Percentiles rank a stretch among this genome's conserved stretches.
Conservation (phyloP, 1,139 yeast species). For the Sugiyamaella xylanicola region DNA sequence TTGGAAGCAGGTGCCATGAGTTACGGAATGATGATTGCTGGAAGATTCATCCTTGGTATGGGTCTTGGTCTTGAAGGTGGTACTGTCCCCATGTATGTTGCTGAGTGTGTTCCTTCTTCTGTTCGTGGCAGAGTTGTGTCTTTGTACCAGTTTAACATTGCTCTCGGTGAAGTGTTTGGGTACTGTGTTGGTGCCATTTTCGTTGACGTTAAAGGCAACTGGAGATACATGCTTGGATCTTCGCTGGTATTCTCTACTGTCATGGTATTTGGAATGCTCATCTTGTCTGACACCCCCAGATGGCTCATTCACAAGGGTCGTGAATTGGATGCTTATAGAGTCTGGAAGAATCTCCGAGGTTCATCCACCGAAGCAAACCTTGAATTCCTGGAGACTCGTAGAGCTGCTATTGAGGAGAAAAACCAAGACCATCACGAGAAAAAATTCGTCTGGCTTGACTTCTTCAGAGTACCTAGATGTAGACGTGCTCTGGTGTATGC, state of each 20-base stretch:
- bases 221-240: constrained; percentile 64
- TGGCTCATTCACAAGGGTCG: constrained; percentile 66
- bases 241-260: constrained; percentile 59
- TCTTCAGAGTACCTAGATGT: constrained; percentile 55
- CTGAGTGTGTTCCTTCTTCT: constrained; percentile 58
- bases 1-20: constrained; percentile 53
- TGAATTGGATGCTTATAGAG: constrained; percentile 64
- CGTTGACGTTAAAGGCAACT: constrained; percentile 54
- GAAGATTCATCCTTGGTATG: constrained; percentile 57
- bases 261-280: constrained; percentile 51
- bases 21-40: constrained; percentile 54
- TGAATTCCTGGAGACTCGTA: constrained; percentile 55
- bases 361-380: constrained; percentile 46
- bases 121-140: constrained; percentile 60
- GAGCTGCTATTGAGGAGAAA: constrained; percentile 43
- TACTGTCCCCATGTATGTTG: constrained; percentile 58
- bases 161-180: constrained; percentile 61
- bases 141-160: constrained; percentile 58
- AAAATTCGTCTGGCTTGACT: constrained; percentile 50
- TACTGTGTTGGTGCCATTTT: constrained; percentile 60
- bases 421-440: constrained; percentile 41
- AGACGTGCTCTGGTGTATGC: constrained; percentile 61
- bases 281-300: constrained; percentile 73
- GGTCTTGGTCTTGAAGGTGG: constrained; percentile 67
- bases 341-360: constrained; percentile 56